Percentiles rank a stretch among this genome's conserved stretches.
phyloP scores from a whole-genome alignment of 768 basidiomycete genomes.

The Inosperma sp. region DNA sequence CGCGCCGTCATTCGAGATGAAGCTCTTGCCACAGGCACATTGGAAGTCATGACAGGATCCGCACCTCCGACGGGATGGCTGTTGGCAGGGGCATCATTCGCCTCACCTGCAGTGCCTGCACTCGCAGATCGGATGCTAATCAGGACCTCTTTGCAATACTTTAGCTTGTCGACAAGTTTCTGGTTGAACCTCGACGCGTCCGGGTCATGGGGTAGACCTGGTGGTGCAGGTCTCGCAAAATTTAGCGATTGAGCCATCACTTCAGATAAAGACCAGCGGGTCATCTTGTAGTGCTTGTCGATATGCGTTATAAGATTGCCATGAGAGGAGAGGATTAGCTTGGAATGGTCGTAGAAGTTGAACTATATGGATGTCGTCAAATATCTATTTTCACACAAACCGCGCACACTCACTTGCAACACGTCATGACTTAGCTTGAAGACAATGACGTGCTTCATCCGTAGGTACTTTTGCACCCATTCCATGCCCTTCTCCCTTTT shows the following conservation, averaged over 20 bases:
- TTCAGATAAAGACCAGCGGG: slow-evolving; percentile 66
- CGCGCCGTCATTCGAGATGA: no score
- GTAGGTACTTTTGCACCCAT: slow-evolving; percentile 90
- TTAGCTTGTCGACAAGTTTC: slow-evolving; percentile 71
- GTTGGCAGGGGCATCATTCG: neutral
- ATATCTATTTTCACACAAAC: neutral
- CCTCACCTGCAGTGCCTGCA: slow-evolving; percentile 20
- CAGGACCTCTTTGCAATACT: slow-evolving; percentile 84
- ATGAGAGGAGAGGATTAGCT: slow-evolving; percentile 80
- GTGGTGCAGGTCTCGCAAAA: slow-evolving; percentile 22
- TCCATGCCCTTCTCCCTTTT: slow-evolving; percentile 79
- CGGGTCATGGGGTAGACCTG: slow-evolving; percentile 36
- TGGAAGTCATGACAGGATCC: no score
- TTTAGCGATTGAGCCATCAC: slow-evolving; percentile 55
- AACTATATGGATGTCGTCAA: slow-evolving; percentile 52
- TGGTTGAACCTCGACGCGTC: slow-evolving; percentile 59
- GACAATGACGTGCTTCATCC: slow-evolving; percentile 96
- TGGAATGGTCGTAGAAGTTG: slow-evolving; percentile 98
- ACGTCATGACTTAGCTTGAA: slow-evolving; percentile 96
- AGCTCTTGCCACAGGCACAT: no score
- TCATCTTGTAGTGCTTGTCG: slow-evolving; percentile 80
- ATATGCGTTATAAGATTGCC: slow-evolving; percentile 84
- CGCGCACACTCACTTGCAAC: slow-evolving; percentile 62
- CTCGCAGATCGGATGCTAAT: slow-evolving; percentile 63
- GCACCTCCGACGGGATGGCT: no score